Conservation (phyloP, 805 yeast species). For the Cyberlindnera saturnus region DNA sequence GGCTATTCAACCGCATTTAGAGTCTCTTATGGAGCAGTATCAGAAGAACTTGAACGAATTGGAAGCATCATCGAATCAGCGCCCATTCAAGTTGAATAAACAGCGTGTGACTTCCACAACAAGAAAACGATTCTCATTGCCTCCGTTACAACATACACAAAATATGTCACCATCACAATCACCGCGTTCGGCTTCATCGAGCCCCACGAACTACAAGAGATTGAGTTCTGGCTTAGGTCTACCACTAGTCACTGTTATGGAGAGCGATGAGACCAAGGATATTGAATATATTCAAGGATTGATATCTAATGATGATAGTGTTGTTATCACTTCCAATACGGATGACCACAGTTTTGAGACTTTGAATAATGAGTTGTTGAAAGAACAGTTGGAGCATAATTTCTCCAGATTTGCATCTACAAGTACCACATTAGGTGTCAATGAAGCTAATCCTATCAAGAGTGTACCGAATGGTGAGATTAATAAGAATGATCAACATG, state of each 20-base stretch:
- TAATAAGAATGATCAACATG: slow-evolving; percentile 9
- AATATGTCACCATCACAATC: slow-evolving; percentile 10
- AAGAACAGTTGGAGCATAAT: slow-evolving; percentile 15
- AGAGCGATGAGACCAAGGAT: slow-evolving; percentile 9
- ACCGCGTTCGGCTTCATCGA: neutral
- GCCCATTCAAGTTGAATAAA: slow-evolving; percentile 9
- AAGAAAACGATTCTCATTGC: slow-evolving; percentile 20
- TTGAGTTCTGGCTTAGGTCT: slow-evolving; percentile 24
- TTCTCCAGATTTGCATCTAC: slow-evolving; percentile 11
- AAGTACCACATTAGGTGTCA: neutral
- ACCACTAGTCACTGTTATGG: slow-evolving; percentile 24
- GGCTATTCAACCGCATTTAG: slow-evolving; percentile 9
- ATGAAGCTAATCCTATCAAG: neutral
- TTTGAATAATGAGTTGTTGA: slow-evolving; percentile 14
- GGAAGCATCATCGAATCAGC: slow-evolving; percentile 7
- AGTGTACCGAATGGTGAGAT: slow-evolving; percentile 1
- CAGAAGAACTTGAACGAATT: slow-evolving; percentile 5
- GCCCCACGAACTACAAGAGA: slow-evolving; percentile 17
- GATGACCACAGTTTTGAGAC: slow-evolving; percentile 6
- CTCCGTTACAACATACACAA: slow-evolving; percentile 7
- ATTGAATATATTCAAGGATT: slow-evolving; percentile 15
- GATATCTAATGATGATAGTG: slow-evolving; percentile 23
- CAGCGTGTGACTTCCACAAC: slow-evolving; percentile 5
- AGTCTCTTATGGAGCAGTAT: slow-evolving; percentile 6
- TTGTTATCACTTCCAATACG: slow-evolving; percentile 11